phyloP scores from a whole-genome alignment of 352 stramenopile species.

The Pythium plurisporium region DNA sequence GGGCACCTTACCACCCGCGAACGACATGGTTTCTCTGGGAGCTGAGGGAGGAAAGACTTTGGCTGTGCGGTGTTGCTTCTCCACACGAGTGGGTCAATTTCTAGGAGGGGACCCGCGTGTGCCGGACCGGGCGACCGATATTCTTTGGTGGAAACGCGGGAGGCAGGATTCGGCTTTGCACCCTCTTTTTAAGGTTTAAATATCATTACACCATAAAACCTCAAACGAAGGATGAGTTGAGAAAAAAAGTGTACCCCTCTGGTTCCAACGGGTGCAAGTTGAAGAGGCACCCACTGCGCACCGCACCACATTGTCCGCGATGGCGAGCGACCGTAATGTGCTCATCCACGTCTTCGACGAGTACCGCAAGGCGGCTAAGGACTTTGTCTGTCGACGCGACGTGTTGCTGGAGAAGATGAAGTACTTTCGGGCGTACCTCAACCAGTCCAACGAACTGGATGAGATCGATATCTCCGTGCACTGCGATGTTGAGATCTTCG shows the following conservation, averaged over 20 bases:
- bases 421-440: constrained; percentile 87
- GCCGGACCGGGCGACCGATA: constrained; percentile 2
- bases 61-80: constrained; percentile 11
- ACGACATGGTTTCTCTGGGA: constrained; percentile 47
- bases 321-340: constrained; percentile 33
- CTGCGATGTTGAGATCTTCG: constrained; percentile 91
- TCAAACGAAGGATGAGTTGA: constrained; percentile 21
- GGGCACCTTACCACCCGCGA: constrained; percentile 57
- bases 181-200: constrained; percentile 17
- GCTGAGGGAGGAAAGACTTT: not conserved
- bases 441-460: constrained; percentile 71
- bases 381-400: constrained; percentile 80
- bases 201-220: constrained; percentile 8
- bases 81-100: constrained; percentile 24
- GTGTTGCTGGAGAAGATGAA: constrained; percentile 88
- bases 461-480: constrained; percentile 93
- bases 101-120: not conserved
- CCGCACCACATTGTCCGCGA: not conserved
- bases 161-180: constrained; percentile 18
- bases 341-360: constrained; percentile 91
- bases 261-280: not conserved
- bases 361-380: constrained; percentile 75
- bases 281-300: not conserved
- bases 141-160: constrained; percentile 30
- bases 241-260: not conserved